Percentiles rank a stretch among this genome's conserved stretches.
phyloP scores from a whole-genome alignment of 73 alveolate species.

The Breviolum minutum region DNA sequence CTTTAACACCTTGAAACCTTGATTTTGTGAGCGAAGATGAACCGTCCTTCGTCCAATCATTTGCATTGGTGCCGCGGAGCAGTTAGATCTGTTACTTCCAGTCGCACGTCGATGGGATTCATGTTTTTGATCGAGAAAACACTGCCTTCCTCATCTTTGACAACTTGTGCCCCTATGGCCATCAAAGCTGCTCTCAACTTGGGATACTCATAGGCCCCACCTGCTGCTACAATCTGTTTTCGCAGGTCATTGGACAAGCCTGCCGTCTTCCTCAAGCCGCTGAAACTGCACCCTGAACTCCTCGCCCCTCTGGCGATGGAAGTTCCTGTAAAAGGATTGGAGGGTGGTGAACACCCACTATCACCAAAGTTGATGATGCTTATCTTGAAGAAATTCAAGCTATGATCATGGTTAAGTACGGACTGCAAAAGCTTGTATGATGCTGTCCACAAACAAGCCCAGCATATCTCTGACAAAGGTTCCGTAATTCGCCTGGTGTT shows the following conservation, averaged over 20 bases:
- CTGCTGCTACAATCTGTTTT: not conserved
- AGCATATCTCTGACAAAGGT: not conserved
- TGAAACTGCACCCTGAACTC: not conserved
- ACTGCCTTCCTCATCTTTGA: constrained; percentile 17
- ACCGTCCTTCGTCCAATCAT: too few species aligned
- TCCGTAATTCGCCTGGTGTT: not conserved
- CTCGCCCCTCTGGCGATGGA: not conserved
- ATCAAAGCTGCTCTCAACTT: not conserved
- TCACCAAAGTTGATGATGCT: not conserved
- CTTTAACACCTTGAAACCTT: too few species aligned
- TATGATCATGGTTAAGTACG: not conserved
- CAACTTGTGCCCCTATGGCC: not conserved
- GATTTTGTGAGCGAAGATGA: too few species aligned
- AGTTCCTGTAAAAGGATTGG: not conserved
- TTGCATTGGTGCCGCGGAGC: too few species aligned
- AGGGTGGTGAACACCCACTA: constrained; percentile 5
- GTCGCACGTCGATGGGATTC: not conserved
- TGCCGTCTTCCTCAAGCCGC: not conserved
- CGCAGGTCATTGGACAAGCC: not conserved
- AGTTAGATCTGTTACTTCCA: not conserved
- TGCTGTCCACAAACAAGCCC: not conserved
- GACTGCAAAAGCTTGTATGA: not conserved
- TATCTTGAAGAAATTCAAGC: not conserved
- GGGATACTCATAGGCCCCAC: not conserved
- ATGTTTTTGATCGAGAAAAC: not conserved